Base-by-base conservation (phyloP, 1,139 yeast genomes). In the Candida anutae region DNA sequence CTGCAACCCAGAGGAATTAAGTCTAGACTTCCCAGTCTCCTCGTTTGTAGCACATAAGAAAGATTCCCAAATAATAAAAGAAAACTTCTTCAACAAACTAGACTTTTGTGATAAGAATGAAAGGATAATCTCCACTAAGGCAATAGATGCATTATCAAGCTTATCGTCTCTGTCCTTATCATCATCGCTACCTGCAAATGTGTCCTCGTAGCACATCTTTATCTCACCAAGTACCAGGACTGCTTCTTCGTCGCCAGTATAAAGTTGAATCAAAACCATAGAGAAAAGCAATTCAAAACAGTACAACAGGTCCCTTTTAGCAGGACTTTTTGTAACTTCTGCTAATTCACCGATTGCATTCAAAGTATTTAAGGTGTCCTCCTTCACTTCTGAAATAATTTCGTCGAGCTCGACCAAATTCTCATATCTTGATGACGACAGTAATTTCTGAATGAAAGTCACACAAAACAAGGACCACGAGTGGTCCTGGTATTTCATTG, bases 171-270 rank as follows among this genome's bases (percentile, higher is more conserved):
- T 17, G 6, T 22, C 16, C 11, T 14, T 8, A 5, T 53, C 63
- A 3, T 36, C 45, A 5, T 32, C 37, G 6, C 22, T 33, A n/a
- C 36, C 35, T 2, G 42, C 39, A 17, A 60, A 39, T 2, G 37
- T 51, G 23, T 58, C 57, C 23, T 65, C 63, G 38, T 65, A 75
- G 34, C 77, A 73, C 12, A 58, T 55, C 32, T 68, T 75, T 31
- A 88, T 58, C 46, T 88, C 98, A 22, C 76, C 78, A 23, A 87
- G 62, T 14, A 85, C 78, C 18, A 75, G 63, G 4, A 81, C 74
- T 0, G 95, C 80, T 37, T 88, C 97, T 30, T 72, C 76, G 42
- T 78, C 87, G 13, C 90, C 94, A 37, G 77, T 61, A 46, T 78
- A 87, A 23, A 88, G 64, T 48, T 87, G 95, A 16, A 90, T 51